Evolutionary conservation across 73 alveolate genomes (phyloP).

Genomic region (Paramecium bursaria): DNA sequence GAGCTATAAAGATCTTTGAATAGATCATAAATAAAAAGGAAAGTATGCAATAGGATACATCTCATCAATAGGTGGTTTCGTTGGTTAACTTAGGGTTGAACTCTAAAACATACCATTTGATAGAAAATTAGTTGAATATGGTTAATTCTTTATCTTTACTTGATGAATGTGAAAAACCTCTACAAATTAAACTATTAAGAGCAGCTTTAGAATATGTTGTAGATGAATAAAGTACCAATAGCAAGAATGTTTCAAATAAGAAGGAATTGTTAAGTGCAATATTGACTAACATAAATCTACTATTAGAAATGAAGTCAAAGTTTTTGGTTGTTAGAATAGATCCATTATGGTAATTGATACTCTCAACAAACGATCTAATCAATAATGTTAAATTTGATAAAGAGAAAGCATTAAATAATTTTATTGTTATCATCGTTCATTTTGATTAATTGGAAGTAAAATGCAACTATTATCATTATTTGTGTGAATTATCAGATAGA

Average conservation of each 20-base stretch:
- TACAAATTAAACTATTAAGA: slow-evolving; percentile 59
- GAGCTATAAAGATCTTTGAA: slow-evolving; percentile 63
- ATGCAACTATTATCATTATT: slow-evolving; percentile 50
- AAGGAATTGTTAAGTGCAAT: background rate
- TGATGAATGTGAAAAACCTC: slow-evolving; percentile 68
- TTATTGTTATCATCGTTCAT: slow-evolving; percentile 11
- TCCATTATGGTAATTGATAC: slow-evolving; percentile 55
- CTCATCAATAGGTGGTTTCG: slow-evolving; percentile 61
- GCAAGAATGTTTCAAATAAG: slow-evolving; percentile 28
- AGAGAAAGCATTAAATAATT: slow-evolving; percentile 4
- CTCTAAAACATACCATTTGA: slow-evolving; percentile 52
- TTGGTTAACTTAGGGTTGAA: slow-evolving; percentile 63
- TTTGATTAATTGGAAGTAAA: slow-evolving; percentile 43
- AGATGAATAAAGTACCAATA: slow-evolving; percentile 50
- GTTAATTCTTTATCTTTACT: slow-evolving; percentile 38
- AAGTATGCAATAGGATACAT: slow-evolving; percentile 27
- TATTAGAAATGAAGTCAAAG: slow-evolving; percentile 23
- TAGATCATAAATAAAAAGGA: slow-evolving; percentile 61
- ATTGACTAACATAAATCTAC: background rate
- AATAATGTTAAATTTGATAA: slow-evolving; percentile 3
- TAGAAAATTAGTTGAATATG: slow-evolving; percentile 55
- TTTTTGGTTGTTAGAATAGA: slow-evolving; percentile 51
- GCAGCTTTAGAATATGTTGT: slow-evolving; percentile 59
- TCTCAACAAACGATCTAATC: slow-evolving; percentile 40
- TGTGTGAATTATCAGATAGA: slow-evolving; percentile 46